A percentile compares a stretch with the other conserved stretches of the same genome.
phyloP scores from a whole-genome alignment of 352 stramenopile species.

The Pythium vanterpoolii region DNA sequence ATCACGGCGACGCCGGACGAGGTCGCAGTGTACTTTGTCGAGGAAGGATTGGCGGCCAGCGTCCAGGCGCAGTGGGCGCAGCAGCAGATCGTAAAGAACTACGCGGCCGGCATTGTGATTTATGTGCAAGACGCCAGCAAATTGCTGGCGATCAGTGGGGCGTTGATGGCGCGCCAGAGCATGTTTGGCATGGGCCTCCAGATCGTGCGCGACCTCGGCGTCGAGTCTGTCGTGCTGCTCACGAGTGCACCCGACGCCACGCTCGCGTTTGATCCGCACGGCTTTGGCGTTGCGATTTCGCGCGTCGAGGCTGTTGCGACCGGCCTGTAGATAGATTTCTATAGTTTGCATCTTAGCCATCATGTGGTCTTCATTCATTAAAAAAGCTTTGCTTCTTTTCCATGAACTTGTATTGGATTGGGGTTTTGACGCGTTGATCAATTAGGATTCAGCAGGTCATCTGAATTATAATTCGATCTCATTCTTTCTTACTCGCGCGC shows the following conservation, averaged over 20 bases:
- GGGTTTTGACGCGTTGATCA: too few species aligned
- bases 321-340: not conserved
- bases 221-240: constrained; percentile 52
- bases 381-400: too few species aligned
- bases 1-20: constrained; percentile 28
- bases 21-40: constrained; percentile 68
- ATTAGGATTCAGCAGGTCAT: too few species aligned
- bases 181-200: constrained; percentile 85
- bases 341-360: too few species aligned
- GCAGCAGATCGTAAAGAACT: constrained; percentile 38
- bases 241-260: constrained; percentile 28
- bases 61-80: constrained; percentile 71
- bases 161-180: constrained; percentile 81
- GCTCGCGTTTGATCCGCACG: constrained; percentile 51
- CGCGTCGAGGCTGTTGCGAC: constrained; percentile 14
- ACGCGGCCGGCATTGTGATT: constrained; percentile 45
- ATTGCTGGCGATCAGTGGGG: constrained; percentile 71
- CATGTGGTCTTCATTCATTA: too few species aligned
- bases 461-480: not conserved
- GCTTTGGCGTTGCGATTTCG: constrained; percentile 55
- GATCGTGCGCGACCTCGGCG: constrained; percentile 53
- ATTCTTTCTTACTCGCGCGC: not conserved
- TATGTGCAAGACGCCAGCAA: constrained; percentile 57
- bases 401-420: too few species aligned
- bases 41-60: constrained; percentile 46